Conservation (phyloP, 2,329 filamentous ascomycete species). For the Trichophyton simii region DNA sequence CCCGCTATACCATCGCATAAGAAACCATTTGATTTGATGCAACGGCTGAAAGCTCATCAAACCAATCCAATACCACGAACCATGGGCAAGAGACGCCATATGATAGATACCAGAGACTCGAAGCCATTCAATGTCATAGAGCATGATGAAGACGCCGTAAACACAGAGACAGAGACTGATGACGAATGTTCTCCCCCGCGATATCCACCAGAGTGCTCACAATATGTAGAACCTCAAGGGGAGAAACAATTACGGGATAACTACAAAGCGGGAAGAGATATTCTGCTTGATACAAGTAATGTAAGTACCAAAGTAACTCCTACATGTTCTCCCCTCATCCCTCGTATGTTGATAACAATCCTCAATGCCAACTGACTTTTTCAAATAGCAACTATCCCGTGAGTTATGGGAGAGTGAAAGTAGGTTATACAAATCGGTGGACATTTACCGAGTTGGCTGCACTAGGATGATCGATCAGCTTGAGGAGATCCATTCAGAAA, state of each 20-base stretch:
- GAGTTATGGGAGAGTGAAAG: conserved; percentile 38
- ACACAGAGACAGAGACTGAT: not conserved
- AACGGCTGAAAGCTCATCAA: not conserved
- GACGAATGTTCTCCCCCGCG: not conserved
- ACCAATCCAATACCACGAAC: not conserved
- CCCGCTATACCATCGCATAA: not conserved
- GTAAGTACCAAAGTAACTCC: conserved; percentile 15
- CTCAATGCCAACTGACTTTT: not conserved
- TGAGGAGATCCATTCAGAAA: conserved; percentile 28
- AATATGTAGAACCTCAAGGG: not conserved
- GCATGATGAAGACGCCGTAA: not conserved
- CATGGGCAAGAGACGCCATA: not conserved
- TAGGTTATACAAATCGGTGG: conserved; percentile 32
- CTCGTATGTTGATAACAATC: not conserved
- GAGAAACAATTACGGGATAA: not conserved
- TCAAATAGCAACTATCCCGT: conserved; percentile 29
- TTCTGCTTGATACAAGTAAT: conserved; percentile 20
- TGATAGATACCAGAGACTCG: not conserved
- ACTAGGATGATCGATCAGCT: conserved; percentile 33
- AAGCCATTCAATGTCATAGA: not conserved
- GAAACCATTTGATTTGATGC: not conserved
- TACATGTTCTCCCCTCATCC: not conserved
- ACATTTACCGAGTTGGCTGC: conserved; percentile 34
- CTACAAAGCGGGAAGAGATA: conserved; percentile 12
- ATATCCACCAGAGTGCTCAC: not conserved